Conservation (phyloP, 768 basidiomycete genomes). For the Rhodotorula toruloides region DNA sequence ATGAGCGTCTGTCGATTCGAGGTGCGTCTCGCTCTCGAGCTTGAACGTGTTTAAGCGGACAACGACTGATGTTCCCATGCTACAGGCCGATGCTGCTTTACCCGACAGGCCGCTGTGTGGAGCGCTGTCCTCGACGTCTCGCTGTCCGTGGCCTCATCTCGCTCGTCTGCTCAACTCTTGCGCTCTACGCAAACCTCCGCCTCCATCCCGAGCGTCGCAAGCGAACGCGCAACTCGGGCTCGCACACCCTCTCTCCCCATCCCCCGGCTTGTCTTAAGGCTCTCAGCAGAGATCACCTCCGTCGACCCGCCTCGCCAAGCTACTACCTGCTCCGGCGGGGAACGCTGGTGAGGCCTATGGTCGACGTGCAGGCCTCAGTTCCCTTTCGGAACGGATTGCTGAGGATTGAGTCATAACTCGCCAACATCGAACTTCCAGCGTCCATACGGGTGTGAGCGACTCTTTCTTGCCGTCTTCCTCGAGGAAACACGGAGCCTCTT, state of each 20-base stretch:
- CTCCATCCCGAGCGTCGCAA: too few relatives aligned
- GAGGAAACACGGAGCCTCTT: neutral
- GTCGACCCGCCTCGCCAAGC: neutral
- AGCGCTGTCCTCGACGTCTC: too few relatives aligned
- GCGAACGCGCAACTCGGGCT: neutral
- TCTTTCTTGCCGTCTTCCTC: neutral
- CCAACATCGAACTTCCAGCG: neutral
- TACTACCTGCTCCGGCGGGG: neutral
- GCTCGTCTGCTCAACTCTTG: too few relatives aligned
- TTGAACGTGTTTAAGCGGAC: too few relatives aligned
- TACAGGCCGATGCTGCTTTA: too few relatives aligned
- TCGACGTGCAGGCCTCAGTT: slow-evolving; percentile 6
- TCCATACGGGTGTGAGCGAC: neutral
- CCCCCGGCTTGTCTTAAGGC: slow-evolving; percentile 21
- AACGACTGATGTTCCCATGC: too few relatives aligned
- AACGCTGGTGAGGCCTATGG: too few relatives aligned
- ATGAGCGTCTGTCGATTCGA: too few relatives aligned
- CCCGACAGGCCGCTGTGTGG: too few relatives aligned
- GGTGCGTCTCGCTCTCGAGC: too few relatives aligned
- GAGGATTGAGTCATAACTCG: slow-evolving; percentile 27
- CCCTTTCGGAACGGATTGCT: slow-evolving; percentile 17
- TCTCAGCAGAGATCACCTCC: slow-evolving; percentile 17
- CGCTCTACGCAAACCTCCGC: too few relatives aligned
- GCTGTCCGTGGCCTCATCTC: too few relatives aligned
- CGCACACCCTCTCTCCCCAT: neutral